A percentile compares a stretch with the other conserved stretches of the same genome.
Evolutionary conservation across 1,284 basidiomycete genomes (phyloP).

Genomic region (Trichosporon inkin): DNA sequence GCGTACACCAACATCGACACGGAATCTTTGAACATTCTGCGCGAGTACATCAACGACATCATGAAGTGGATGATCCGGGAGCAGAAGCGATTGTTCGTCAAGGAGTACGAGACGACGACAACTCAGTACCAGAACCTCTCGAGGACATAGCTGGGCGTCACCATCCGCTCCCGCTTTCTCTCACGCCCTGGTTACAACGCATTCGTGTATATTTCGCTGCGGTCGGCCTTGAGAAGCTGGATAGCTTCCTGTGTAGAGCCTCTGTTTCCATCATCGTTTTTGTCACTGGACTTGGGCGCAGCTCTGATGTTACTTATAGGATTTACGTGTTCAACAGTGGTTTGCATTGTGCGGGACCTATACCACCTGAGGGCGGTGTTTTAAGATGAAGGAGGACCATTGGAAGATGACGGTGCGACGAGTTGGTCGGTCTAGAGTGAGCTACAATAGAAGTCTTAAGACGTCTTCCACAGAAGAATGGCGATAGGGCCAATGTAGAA

Average conservation of each 20-base stretch:
- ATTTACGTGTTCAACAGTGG: conserved; percentile 6
- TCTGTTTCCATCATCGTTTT: background rate
- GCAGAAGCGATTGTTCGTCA: conserved; percentile 50
- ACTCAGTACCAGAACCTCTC: conserved; percentile 50
- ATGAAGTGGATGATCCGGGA: conserved; percentile 60
- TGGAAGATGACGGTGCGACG: background rate
- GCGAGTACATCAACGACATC: conserved; percentile 86
- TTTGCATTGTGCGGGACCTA: conserved; percentile 3
- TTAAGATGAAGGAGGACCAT: background rate
- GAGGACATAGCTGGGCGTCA: conserved; percentile 38
- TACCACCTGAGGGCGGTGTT: background rate
- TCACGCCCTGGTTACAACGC: background rate
- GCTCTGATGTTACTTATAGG: conserved; percentile 3
- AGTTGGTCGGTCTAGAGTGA: background rate
- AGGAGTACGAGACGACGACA: conserved; percentile 52
- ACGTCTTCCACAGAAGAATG: conserved; percentile 92
- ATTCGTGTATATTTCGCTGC: background rate
- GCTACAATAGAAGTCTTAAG: conserved; percentile 26
- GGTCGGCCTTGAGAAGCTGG: background rate
- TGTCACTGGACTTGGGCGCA: conserved; percentile 2
- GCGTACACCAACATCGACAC: conserved; percentile 85
- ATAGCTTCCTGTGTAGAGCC: background rate
- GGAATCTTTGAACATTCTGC: conserved; percentile 74
- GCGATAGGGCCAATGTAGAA: conserved; percentile 87
- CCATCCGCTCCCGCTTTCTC: too few relatives aligned